Conservation (phyloP, 2,329 filamentous ascomycete genomes). For the Xylariales sp. region DNA sequence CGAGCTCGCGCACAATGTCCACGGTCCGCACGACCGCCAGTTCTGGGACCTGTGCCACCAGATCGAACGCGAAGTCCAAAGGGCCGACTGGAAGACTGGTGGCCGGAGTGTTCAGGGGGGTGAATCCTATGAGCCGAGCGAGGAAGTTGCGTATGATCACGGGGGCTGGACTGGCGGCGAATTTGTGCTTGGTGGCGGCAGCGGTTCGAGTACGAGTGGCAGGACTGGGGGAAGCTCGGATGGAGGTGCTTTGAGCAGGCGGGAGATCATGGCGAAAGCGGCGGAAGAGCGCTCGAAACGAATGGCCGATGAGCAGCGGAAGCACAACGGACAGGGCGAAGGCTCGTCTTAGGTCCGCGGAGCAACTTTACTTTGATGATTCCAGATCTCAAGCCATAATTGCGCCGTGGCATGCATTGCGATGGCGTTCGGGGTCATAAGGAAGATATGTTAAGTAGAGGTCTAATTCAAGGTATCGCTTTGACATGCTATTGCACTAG, state of each 20-base stretch:
- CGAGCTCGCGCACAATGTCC: conserved; percentile 90
- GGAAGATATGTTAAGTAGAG: too few species aligned
- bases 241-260: conserved; percentile 53
- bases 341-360: background rate
- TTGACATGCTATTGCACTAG: too few species aligned
- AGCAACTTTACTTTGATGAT: background rate
- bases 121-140: conserved; percentile 52
- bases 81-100: conserved; percentile 70
- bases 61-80: conserved; percentile 83
- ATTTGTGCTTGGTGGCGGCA: conserved; percentile 61
- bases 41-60: conserved; percentile 88
- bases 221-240: conserved; percentile 20
- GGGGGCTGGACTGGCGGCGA: conserved; percentile 76
- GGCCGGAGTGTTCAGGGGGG: conserved; percentile 63
- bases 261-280: conserved; percentile 71
- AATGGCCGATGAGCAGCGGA: conserved; percentile 22
- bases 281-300: conserved; percentile 63
- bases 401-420: too few species aligned
- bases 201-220: conserved; percentile 13
- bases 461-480: too few species aligned
- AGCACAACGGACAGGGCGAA: background rate
- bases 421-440: background rate
- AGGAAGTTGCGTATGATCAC: conserved; percentile 58
- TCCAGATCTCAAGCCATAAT: too few species aligned
- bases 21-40: conserved; percentile 73